A percentile compares a stretch with the other conserved stretches of the same genome.
Conservation (phyloP, 352 stramenopile genomes). For the Phytopythium vexans region DNA sequence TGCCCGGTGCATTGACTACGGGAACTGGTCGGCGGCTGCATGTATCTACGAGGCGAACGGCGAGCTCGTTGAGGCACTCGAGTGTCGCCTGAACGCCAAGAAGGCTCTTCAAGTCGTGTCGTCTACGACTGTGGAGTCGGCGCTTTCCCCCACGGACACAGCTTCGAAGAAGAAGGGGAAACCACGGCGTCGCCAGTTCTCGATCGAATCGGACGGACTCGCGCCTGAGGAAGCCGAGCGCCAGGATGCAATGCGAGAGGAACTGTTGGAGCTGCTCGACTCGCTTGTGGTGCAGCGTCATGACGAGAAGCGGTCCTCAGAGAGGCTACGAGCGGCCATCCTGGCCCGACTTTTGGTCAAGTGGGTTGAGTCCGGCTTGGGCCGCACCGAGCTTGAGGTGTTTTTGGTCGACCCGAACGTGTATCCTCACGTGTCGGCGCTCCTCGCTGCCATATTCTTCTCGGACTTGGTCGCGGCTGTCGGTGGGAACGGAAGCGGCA, state of each 20-base stretch:
- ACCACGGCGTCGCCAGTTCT: slow-evolving; percentile 26
- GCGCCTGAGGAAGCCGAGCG: slow-evolving; percentile 39
- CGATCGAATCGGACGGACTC: slow-evolving; percentile 11
- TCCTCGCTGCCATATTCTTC: slow-evolving; percentile 79
- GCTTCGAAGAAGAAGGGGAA: neutral
- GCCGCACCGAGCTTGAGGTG: slow-evolving; percentile 53
- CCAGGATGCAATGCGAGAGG: slow-evolving; percentile 54
- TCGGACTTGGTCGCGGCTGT: slow-evolving; percentile 38
- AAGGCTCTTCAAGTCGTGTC: slow-evolving; percentile 21
- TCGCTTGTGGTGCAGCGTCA: slow-evolving; percentile 55
- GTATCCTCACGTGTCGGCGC: slow-evolving; percentile 51
- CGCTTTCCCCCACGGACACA: neutral
- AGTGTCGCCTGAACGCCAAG: slow-evolving; percentile 74
- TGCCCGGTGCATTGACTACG: slow-evolving; percentile 75
- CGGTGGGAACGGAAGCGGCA: neutral
- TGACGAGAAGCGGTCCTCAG: slow-evolving; percentile 20
- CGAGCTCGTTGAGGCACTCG: slow-evolving; percentile 80
- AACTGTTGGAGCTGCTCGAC: slow-evolving; percentile 60
- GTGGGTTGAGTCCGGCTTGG: slow-evolving; percentile 77
- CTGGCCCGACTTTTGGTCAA: slow-evolving; percentile 78
- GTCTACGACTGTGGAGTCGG: neutral
- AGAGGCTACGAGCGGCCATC: slow-evolving; percentile 56
- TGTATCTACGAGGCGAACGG: slow-evolving; percentile 77
- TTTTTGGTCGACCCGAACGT: slow-evolving; percentile 60
- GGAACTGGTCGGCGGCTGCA: slow-evolving; percentile 76